These are phyloP conservation scores for Phialemoniopsis sp. DNA, from an alignment of 2,329 filamentous ascomycete species.

Conservation along the genomic window DNA sequence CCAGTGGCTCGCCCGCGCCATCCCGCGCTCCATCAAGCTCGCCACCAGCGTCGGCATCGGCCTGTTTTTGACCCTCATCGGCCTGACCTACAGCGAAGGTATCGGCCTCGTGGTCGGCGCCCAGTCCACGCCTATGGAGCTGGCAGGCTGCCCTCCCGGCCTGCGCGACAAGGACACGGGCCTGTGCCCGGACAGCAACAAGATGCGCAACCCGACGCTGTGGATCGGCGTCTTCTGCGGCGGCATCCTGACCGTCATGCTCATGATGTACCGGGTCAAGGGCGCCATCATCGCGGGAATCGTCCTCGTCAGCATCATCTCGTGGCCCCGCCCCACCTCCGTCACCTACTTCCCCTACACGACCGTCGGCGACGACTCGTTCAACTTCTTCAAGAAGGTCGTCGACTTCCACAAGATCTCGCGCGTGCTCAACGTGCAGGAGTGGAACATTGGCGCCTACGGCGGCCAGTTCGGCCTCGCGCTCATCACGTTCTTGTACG, in stretches of 20 bases:
- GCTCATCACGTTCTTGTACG: slow-evolving; percentile 84
- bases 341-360: slow-evolving; percentile 82
- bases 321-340: slow-evolving; percentile 73
- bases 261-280: slow-evolving; percentile 84
- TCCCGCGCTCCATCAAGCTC: slow-evolving; percentile 81
- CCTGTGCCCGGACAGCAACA: slow-evolving; percentile 56
- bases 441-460: slow-evolving; percentile 67
- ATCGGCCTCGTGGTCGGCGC: slow-evolving; percentile 74
- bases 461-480: slow-evolving; percentile 77
- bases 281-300: slow-evolving; percentile 84
- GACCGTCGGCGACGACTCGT: slow-evolving; percentile 61
- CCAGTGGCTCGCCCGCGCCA: slow-evolving; percentile 82
- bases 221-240: slow-evolving; percentile 90
- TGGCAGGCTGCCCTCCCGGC: slow-evolving; percentile 64
- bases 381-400: slow-evolving; percentile 86
- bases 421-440: slow-evolving; percentile 63
- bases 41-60: slow-evolving; percentile 84
- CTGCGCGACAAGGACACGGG: slow-evolving; percentile 38
- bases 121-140: slow-evolving; percentile 62
- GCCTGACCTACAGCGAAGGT: slow-evolving; percentile 75
- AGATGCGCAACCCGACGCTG: slow-evolving; percentile 80
- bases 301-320: slow-evolving; percentile 79
- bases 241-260: slow-evolving; percentile 71
- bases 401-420: slow-evolving; percentile 78
- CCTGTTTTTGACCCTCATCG: slow-evolving; percentile 73